phyloP scores from a whole-genome alignment of 2,329 filamentous ascomycete genomes.

The Aureobasidium zeae region DNA sequence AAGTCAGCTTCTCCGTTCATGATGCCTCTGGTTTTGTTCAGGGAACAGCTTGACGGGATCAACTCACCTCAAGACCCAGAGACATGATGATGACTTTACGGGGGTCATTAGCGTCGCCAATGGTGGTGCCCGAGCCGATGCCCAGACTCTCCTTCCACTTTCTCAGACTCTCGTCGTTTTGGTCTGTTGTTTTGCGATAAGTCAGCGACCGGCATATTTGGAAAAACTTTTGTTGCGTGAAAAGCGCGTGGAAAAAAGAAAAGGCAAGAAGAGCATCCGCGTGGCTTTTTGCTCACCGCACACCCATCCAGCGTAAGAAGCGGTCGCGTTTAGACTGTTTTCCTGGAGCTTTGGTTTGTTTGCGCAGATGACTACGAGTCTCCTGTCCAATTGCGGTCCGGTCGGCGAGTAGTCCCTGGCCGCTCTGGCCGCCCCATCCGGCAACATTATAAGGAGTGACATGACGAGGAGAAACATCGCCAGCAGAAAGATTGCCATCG shows the following conservation, averaged over 20 bases:
- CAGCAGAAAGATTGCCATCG: neutral
- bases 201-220: neutral
- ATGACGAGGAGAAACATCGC: neutral
- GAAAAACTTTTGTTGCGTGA: neutral
- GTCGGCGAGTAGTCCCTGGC: too few relatives aligned
- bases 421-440: too few relatives aligned
- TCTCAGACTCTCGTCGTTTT: conserved; percentile 84
- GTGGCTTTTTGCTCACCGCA: conserved; percentile 1
- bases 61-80: conserved; percentile 61
- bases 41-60: neutral
- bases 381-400: neutral
- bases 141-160: conserved; percentile 97
- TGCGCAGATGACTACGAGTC: neutral
- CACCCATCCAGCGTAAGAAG: conserved; percentile 1
- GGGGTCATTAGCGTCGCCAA: conserved; percentile 57
- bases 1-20: neutral
- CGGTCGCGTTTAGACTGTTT: neutral
- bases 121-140: conserved; percentile 52
- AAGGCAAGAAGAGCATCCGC: neutral
- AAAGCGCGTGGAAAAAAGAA: neutral
- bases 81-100: conserved; percentile 90
- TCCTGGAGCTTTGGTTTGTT: neutral
- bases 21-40: neutral
- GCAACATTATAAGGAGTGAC: neutral
- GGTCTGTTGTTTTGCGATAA: conserved; percentile 37